Evolutionary conservation across 2,329 filamentous ascomycete species (phyloP).

Genomic region (Diplodia intermedia): DNA sequence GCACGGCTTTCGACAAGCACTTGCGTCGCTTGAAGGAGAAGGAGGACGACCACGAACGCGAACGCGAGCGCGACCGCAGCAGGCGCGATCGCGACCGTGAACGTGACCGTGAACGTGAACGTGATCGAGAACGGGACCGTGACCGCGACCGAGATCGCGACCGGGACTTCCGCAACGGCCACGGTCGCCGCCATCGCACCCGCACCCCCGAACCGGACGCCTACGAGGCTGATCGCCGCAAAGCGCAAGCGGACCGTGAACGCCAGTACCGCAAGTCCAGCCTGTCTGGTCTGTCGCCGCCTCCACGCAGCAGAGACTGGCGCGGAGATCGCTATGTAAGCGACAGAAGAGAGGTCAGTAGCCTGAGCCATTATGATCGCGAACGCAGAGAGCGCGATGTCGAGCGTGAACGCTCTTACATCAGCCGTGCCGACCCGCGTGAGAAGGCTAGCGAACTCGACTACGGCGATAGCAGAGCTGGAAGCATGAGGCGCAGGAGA

Average conservation of each 20-base stretch:
- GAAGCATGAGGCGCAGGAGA: slow-evolving; percentile 71
- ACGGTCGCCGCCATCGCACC: slow-evolving; percentile 61
- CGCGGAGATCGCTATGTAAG: slow-evolving; percentile 45
- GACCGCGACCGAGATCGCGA: slow-evolving; percentile 57
- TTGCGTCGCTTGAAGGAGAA: slow-evolving; percentile 90
- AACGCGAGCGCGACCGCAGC: slow-evolving; percentile 63
- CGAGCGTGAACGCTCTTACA: slow-evolving; percentile 86
- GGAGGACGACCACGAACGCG: slow-evolving; percentile 76
- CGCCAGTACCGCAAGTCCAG: slow-evolving; percentile 86
- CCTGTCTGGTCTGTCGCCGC: slow-evolving; percentile 67
- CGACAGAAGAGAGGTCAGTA: slow-evolving; percentile 66
- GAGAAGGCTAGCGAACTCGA: slow-evolving; percentile 86
- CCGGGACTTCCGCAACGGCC: slow-evolving; percentile 51
- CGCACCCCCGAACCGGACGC: slow-evolving; percentile 91
- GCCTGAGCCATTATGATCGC: slow-evolving; percentile 75
- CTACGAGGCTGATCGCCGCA: slow-evolving; percentile 93
- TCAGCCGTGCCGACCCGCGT: slow-evolving; percentile 78
- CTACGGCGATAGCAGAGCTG: slow-evolving; percentile 75
- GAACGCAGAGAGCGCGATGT: slow-evolving; percentile 88
- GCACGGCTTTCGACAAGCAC: slow-evolving; percentile 87
- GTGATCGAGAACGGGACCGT: slow-evolving; percentile 63
- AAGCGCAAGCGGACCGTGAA: slow-evolving; percentile 92
- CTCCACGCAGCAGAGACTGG: slow-evolving; percentile 52
- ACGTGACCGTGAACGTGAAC: slow-evolving; percentile 52
- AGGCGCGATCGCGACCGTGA: slow-evolving; percentile 45